phyloP scores from a whole-genome alignment of 192 early-diverging fungal genomes.

The Linnemannia zychae region DNA sequence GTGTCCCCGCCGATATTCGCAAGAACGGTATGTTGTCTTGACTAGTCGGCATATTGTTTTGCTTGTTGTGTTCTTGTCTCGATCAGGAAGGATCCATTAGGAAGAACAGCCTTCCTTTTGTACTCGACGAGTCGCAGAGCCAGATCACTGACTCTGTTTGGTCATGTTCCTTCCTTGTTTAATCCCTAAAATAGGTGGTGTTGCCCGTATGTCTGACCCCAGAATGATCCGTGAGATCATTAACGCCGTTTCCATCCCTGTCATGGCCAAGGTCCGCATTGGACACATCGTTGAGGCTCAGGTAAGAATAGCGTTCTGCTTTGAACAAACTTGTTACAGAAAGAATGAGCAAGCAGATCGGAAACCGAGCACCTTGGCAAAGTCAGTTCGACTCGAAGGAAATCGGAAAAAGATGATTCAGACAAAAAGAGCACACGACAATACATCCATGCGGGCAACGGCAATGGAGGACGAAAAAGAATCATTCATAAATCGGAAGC shows the following conservation, averaged over 20 bases:
- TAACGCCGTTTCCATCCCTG: slow-evolving; percentile 96
- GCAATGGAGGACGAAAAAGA: background rate
- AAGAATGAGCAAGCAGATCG: background rate
- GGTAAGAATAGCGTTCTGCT: slow-evolving; percentile 38
- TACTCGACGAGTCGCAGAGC: background rate
- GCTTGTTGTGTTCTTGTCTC: background rate
- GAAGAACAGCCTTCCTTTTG: background rate
- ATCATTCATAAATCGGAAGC: background rate
- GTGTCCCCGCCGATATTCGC: slow-evolving; percentile 99
- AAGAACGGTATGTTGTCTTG: slow-evolving; percentile 79
- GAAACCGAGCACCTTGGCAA: background rate
- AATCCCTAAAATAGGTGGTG: slow-evolving; percentile 72
- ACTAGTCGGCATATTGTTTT: too few relatives aligned
- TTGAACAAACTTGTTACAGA: background rate
- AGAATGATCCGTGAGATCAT: slow-evolving; percentile 98
- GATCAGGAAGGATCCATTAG: background rate
- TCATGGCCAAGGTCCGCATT: slow-evolving; percentile 99
- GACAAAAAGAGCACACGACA: background rate
- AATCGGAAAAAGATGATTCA: background rate
- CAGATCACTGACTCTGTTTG: background rate
- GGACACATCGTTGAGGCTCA: slow-evolving; percentile 99
- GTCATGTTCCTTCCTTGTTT: background rate
- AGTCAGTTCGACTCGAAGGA: background rate
- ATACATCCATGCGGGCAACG: background rate
- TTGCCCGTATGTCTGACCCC: slow-evolving; percentile 99